Conservation (phyloP, 371 early-diverging fungal species). For the Mucor indicus region DNA sequence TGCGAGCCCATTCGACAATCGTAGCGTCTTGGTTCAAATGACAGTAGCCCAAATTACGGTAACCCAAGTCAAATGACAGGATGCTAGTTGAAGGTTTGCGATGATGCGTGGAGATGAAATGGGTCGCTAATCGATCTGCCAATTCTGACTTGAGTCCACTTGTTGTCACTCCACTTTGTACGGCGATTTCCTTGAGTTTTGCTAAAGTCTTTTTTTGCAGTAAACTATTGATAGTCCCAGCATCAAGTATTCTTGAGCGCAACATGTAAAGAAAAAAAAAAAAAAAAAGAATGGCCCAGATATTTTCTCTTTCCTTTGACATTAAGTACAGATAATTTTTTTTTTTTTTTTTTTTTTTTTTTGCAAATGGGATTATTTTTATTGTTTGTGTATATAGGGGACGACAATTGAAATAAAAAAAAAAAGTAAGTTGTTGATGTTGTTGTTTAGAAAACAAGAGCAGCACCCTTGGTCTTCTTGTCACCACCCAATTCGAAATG, state of each 20-base stretch:
- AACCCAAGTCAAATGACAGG: constrained; percentile 73
- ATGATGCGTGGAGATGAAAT: background rate
- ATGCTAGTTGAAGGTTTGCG: constrained; percentile 25
- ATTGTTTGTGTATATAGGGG: background rate
- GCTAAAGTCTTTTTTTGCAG: constrained; percentile 8
- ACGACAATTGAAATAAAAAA: background rate
- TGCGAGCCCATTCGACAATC: constrained; percentile 41
- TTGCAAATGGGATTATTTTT: background rate
- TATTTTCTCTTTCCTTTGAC: too few relatives aligned
- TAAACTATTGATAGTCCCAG: background rate
- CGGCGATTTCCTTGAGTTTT: constrained; percentile 17
- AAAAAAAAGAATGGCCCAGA: background rate
- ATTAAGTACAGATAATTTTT: constrained; percentile 14
- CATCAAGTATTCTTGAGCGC: background rate
- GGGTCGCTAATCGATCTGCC: constrained; percentile 10
- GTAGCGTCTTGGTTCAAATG: constrained; percentile 31
- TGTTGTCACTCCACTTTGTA: constrained; percentile 10
- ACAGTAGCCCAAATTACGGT: constrained; percentile 67
- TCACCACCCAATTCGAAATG: constrained; percentile 99
- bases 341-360: too few relatives aligned
- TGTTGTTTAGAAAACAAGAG: constrained; percentile 69
- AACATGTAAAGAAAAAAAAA: background rate
- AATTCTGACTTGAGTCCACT: constrained; percentile 22
- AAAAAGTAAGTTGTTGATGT: background rate
- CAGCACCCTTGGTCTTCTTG: constrained; percentile 87